Percentiles rank a stretch among this genome's conserved stretches.
Conservation (phyloP, 768 basidiomycete genomes). For the Tulasnella calospora region DNA sequence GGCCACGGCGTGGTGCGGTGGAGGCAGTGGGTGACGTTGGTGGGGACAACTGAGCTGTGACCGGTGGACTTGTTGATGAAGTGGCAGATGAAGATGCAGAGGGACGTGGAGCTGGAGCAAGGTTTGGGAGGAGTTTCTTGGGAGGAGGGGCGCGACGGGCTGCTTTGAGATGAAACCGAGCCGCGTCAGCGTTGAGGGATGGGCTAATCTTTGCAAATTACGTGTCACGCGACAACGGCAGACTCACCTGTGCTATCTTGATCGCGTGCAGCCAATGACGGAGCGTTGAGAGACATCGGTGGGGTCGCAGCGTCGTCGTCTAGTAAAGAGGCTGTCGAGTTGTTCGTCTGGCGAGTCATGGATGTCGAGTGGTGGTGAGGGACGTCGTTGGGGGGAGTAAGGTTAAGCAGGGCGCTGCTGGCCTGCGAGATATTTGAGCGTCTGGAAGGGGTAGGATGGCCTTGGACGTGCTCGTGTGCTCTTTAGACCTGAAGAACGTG, state of each 20-base stretch:
- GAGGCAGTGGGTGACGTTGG: constrained; percentile 15
- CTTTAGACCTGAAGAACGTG: constrained; percentile 6
- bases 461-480: constrained; percentile 16
- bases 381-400: neutral
- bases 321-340: neutral
- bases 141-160: constrained; percentile 4
- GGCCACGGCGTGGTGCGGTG: constrained; percentile 50
- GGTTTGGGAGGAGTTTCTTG: constrained; percentile 17
- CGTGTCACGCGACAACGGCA: neutral
- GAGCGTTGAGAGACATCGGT: neutral
- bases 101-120: neutral
- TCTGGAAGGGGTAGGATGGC: neutral
- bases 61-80: constrained; percentile 1
- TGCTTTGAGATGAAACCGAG: neutral
- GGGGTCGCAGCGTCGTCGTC: neutral
- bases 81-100: neutral
- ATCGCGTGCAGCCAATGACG: constrained; percentile 5
- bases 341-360: constrained; percentile 18
- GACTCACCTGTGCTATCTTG: neutral
- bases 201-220: neutral
- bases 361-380: neutral
- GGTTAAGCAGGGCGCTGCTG: neutral
- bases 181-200: neutral
- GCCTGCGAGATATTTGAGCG: neutral
- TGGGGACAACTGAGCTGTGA: neutral